These are phyloP conservation scores for Leccinum griseonigrum DNA, from an alignment of 1,284 basidiomycete species.

Conservation along the genomic window DNA sequence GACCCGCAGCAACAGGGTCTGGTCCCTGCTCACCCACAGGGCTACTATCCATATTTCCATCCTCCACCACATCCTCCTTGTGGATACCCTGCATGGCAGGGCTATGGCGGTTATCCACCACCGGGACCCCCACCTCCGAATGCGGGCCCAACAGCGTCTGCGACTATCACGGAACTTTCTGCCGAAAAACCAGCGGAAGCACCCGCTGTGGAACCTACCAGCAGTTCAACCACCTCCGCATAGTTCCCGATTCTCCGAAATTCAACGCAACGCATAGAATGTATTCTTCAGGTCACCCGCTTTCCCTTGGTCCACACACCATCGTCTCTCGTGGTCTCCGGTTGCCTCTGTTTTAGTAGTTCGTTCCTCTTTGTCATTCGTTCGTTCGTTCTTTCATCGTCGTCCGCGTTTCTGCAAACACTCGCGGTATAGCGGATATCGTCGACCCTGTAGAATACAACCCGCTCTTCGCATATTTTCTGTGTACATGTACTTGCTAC, in stretches of 20 bases:
- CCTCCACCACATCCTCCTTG: conserved; percentile 26
- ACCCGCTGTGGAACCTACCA: conserved; percentile 16
- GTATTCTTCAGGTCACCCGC: conserved; percentile 19
- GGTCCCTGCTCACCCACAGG: conserved; percentile 17
- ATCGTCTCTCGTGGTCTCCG: conserved; percentile 12
- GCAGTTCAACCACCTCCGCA: conserved; percentile 21
- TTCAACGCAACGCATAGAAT: conserved; percentile 18
- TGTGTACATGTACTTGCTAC: conserved; percentile 30
- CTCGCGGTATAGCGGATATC: conserved; percentile 13
- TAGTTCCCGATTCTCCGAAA: conserved; percentile 7
- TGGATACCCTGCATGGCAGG: conserved; percentile 30
- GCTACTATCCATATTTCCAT: conserved; percentile 30
- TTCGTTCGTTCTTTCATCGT: conserved; percentile 6
- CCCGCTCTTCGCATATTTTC: conserved; percentile 25
- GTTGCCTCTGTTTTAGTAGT: conserved; percentile 29
- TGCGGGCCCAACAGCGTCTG: conserved; percentile 14
- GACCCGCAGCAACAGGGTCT: conserved; percentile 29
- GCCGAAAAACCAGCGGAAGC: conserved; percentile 28
- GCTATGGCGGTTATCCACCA: conserved; percentile 27
- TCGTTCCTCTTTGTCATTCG: conserved; percentile 1
- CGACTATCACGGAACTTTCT: conserved; percentile 13
- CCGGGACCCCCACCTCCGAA: conserved; percentile 21
- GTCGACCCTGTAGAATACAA: conserved; percentile 26
- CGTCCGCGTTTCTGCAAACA: conserved; percentile 4
- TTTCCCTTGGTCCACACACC: conserved; percentile 11